Evolutionary conservation across 2,329 filamentous ascomycete genomes (phyloP).

Genomic region (Talaromyces rugulosus): DNA sequence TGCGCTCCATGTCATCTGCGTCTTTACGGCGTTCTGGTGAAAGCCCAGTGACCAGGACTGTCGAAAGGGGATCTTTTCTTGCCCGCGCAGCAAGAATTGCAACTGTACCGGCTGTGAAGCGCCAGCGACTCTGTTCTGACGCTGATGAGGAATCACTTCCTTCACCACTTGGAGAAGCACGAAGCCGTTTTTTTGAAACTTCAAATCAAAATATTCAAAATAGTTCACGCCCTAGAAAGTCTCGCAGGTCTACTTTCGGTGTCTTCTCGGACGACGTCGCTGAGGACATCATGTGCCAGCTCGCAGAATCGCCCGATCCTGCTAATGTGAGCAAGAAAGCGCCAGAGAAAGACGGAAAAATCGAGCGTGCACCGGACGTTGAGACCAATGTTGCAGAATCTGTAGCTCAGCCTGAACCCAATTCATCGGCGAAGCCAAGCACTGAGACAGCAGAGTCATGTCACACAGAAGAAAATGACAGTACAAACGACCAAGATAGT

Average conservation of each 20-base stretch:
- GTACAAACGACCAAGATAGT: not conserved
- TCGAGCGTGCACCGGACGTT: not conserved
- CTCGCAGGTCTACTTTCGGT: conserved; percentile 41
- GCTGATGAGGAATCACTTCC: conserved; percentile 30
- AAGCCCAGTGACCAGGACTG: conserved; percentile 39
- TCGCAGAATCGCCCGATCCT: conserved; percentile 32
- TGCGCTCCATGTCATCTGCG: conserved; percentile 29
- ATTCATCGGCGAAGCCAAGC: not conserved
- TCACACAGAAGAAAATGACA: not conserved
- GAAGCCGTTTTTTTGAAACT: conserved; percentile 48
- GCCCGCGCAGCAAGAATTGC: conserved; percentile 34
- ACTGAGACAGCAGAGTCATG: not conserved
- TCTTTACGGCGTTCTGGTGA: conserved; percentile 31
- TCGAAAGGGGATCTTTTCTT: conserved; percentile 37
- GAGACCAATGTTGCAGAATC: not conserved
- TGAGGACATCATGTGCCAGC: conserved; percentile 46
- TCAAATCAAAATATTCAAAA: conserved; percentile 32
- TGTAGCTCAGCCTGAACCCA: not conserved
- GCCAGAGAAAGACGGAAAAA: not conserved
- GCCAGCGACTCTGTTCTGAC: conserved; percentile 51
- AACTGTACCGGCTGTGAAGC: conserved; percentile 46
- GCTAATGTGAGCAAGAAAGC: conserved; percentile 5
- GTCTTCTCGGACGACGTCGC: conserved; percentile 53
- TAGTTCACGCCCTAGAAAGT: conserved; percentile 34
- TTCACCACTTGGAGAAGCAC: conserved; percentile 26